A percentile compares a stretch with the other conserved stretches of the same genome.
Conservation (phyloP, 306 rosid genomes). For the Chamaecrista fasciculata region DNA sequence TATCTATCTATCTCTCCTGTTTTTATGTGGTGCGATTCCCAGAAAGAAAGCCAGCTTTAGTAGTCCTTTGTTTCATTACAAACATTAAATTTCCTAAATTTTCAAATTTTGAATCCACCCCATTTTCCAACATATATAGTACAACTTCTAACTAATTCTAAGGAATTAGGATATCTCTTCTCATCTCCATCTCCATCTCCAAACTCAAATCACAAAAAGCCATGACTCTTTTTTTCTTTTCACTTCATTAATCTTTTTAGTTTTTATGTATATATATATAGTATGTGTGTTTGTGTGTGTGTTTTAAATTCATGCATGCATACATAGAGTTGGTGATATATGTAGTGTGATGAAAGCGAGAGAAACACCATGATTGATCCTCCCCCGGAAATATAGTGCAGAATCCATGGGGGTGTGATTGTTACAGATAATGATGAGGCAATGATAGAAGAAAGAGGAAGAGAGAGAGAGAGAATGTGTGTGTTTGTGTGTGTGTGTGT, state of each 20-base stretch:
- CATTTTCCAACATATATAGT: neutral
- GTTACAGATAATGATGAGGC: constrained; percentile 46
- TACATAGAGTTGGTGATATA: constrained; percentile 18
- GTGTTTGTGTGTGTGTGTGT: neutral
- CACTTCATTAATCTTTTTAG: too few relatives aligned
- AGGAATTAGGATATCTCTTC: too few relatives aligned
- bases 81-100: constrained; percentile 16
- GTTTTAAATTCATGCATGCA: constrained; percentile 35
- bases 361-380: neutral
- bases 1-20: constrained; percentile 1
- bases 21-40: neutral
- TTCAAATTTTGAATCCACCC: neutral
- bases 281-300: constrained; percentile 26
- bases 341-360: constrained; percentile 21
- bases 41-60: constrained; percentile 6
- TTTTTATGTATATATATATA: constrained; percentile 14
- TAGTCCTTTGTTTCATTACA: constrained; percentile 12
- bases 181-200: too few relatives aligned
- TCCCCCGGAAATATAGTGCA: constrained; percentile 42
- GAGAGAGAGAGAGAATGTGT: neutral
- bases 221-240: too few relatives aligned
- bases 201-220: too few relatives aligned
- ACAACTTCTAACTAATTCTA: too few relatives aligned
- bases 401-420: constrained; percentile 49
- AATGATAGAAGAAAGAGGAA: constrained; percentile 35